Conservation (phyloP, 352 stramenopile genomes). For the Globisporangium takayamanum region DNA sequence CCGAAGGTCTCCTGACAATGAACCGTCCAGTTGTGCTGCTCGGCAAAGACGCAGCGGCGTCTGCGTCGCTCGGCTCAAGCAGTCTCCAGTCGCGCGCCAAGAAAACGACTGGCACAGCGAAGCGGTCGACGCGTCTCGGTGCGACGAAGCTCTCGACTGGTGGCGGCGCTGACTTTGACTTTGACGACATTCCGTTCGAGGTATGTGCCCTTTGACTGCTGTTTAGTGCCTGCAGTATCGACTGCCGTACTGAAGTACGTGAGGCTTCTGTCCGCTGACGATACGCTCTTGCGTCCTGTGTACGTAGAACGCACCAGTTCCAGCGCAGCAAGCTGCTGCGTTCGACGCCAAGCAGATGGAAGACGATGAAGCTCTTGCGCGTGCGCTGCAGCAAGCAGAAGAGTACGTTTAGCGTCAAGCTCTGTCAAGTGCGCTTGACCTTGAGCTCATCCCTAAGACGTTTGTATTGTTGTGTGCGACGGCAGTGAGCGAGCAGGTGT, state of each 20-base stretch:
- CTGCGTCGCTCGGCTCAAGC: conserved; percentile 27
- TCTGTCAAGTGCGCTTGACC: no score
- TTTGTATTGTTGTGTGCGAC: not conserved
- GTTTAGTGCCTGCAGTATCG: not conserved
- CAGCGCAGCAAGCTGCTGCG: conserved; percentile 20
- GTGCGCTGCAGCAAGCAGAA: conserved; percentile 73
- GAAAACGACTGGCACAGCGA: conserved; percentile 35
- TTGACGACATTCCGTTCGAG: conserved; percentile 85
- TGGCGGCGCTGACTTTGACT: conserved; percentile 69
- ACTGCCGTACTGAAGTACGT: not conserved
- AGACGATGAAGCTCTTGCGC: conserved; percentile 79
- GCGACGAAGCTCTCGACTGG: conserved; percentile 74
- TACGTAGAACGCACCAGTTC: conserved; percentile 51
- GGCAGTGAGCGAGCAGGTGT: conserved; percentile 21
- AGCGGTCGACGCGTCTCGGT: conserved; percentile 51
- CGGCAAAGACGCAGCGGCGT: conserved; percentile 46
- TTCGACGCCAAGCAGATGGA: conserved; percentile 74
- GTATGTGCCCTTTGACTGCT: conserved; percentile 18
- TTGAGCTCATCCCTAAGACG: not conserved
- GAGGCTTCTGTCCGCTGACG: not conserved
- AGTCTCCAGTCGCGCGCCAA: conserved; percentile 59
- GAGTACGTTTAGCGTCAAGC: conserved; percentile 31
- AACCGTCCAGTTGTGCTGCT: conserved; percentile 72
- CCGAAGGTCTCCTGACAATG: conserved; percentile 38
- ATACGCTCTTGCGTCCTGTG: not conserved